Base-by-base conservation (phyloP, 495 filamentous ascomycete species). In the Letharia columbiana region DNA sequence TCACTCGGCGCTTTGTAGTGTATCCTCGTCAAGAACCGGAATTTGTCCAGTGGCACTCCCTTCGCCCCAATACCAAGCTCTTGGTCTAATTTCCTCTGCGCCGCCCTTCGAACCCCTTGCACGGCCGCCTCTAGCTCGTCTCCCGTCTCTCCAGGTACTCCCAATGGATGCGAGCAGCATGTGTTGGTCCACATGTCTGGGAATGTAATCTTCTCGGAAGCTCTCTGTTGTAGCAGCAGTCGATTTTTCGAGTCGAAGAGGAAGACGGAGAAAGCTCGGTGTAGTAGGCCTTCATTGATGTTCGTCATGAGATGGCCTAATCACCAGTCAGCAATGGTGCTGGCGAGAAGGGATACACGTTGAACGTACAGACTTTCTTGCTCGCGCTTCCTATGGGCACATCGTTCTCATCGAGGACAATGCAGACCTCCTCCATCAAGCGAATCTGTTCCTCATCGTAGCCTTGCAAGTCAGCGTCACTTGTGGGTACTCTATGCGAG, bases 171-270 rank as follows among this genome's bases (percentile, higher is more conserved):
- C 41, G 94, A 99, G 81, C 94, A 99, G 83, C 94, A 99, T 49
- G 94, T 99, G 78, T 99, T 99, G 65, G 94, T 99, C 94, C 94
- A 99, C 91, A 96, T 92, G 74, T 92, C 90, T 42, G 94, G 94
- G 80, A 99, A 99, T 20, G 94, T 99, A 76, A 99, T 99, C 82
- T 99, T 99, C 79, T 97, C 92, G 56, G 89, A 80, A 59, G 94
- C 94, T 70, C 94, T 89, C 79, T 97, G 94, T 77, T 99, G 94
- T 41, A 99, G 86, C 50, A 98, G 87, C 68, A 99, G 81, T 71
- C 90, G 87, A 71, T 92, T 89, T 68, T 93, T 83, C 45, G 83
- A 84, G 75, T 97, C 90, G 81, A 99, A 99, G 69, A 99, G 86
- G 81, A 98, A 99, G 69, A 92, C 89, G 57, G 93, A 97, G 77